Evolutionary conservation across 2,329 filamentous ascomycete genomes (phyloP).

Genomic region (Beauveria bassiana): DNA sequence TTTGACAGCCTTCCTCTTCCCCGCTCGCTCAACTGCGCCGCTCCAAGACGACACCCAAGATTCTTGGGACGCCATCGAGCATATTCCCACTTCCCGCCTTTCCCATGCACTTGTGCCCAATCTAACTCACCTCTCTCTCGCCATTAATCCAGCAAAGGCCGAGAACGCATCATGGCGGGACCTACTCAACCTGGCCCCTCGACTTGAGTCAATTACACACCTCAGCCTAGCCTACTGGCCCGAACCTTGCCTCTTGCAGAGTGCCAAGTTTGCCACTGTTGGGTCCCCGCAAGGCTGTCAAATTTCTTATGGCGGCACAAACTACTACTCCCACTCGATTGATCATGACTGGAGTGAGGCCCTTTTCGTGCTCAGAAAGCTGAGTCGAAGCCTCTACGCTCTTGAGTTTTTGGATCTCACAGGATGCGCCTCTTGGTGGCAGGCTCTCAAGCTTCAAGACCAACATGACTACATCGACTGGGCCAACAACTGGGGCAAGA

Average conservation of each 20-base stretch:
- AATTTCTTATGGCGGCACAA: slow-evolving; percentile 48
- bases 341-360: slow-evolving; percentile 55
- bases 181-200: slow-evolving; percentile 45
- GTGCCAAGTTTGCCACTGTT: slow-evolving; percentile 41
- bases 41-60: slow-evolving; percentile 32
- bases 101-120: slow-evolving; percentile 42
- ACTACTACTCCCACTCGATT: slow-evolving; percentile 48
- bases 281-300: slow-evolving; percentile 33
- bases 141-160: slow-evolving; percentile 30
- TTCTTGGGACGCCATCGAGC: slow-evolving; percentile 43
- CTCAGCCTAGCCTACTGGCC: slow-evolving; percentile 57
- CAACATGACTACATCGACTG: slow-evolving; percentile 46
- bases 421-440: slow-evolving; percentile 49
- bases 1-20: slow-evolving; percentile 43
- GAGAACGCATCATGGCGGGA: slow-evolving; percentile 48
- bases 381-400: slow-evolving; percentile 47
- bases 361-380: slow-evolving; percentile 43
- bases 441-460: slow-evolving; percentile 35
- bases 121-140: slow-evolving; percentile 54
- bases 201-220: slow-evolving; percentile 49
- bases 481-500: slow-evolving; percentile 45
- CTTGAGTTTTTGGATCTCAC: slow-evolving; percentile 56
- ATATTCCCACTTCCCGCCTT: slow-evolving; percentile 15
- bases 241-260: slow-evolving; percentile 48
- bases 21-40: slow-evolving; percentile 18